Base-by-base conservation (phyloP, 192 early-diverging fungal genomes). In the Entophlyctis helioformis region DNA sequence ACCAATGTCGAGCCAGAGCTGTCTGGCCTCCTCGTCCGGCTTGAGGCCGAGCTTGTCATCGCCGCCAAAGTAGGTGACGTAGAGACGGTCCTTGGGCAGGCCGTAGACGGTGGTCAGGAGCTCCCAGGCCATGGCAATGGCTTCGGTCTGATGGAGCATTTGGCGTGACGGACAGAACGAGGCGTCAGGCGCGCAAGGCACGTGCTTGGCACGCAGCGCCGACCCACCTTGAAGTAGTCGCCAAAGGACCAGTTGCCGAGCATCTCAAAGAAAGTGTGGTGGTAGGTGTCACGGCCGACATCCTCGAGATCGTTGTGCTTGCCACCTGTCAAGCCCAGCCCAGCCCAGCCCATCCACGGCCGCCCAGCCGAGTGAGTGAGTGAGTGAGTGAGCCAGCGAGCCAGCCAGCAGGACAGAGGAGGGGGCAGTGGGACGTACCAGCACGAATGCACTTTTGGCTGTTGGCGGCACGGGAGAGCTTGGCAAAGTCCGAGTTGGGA, bases 261-360 rank as follows among this genome's bases (percentile, higher is more conserved):
- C 94, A 98, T 98, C 66, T 98, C 94, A 71, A 98, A 98, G 75
- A 95, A 98, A 33, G 94, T 98, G 64, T 98, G 94, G 71, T 98
- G 94, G 64, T 98, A 98, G 5, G 84, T 84, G 59, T 98, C 94
- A 58, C 85, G 91, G 46, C 94, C 94, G 20, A 98, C 94, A 66
- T 98, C 94, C 43, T 98, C 94, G 42, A 98, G 72, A 69, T 98
- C 94, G 58, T 98, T 98, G 63, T 98, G 95, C 67, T 98, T 98
- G 50, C 95, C 95, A 77, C 80, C 79, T 87, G 43, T 22, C 7
- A 27, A 28, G 23, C 45, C 27, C 8, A 53, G 29, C 20, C n/a
- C 49, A n/a, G n/a, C n/a, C n/a, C n/a, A n/a, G 42, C 33, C 0
- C n/a, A 19, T 4, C 29, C 11, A 37, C 44, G 26, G 29, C 47